Base-by-base conservation (phyloP, 2,329 filamentous ascomycete genomes). In the Ophiostoma sp. region DNA sequence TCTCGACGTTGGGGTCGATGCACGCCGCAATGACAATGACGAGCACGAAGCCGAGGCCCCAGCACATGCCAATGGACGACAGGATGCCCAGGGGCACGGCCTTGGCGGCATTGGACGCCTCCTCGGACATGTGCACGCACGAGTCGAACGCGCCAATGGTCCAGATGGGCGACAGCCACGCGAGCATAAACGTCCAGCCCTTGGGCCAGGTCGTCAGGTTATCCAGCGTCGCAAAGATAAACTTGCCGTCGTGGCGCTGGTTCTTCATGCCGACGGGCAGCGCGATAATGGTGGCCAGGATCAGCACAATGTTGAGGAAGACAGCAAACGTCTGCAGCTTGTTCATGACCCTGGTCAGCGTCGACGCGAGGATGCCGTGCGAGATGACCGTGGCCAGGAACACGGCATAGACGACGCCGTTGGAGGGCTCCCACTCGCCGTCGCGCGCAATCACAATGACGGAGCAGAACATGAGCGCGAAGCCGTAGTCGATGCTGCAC, bases 81-180 rank as follows among this genome's bases (percentile, higher is more conserved):
- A 89, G 76, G 68, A 89, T 88, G 0, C 86, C 86, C 68, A 85
- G 81, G 0, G 86, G 87, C 20, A 75, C 75, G 4, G 75, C 74
- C 68, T 82, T 84, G 4, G 84, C 83, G 1, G 87, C 87, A 76
- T 89, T 87, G 62, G 83, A 78, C 0, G 86, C 86, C 75, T 89
- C 86, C 76, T 89, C 86, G 60, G 82, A 84, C 81, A 89, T 75
- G 71, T 75, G 74, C 31, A 74, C 84, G 69, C 85, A 87, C 1
- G 81, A 83, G 74, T 87, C 85, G 72, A 87, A 87, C 1, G 80
- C 82, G n/a, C 80, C 80, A 52, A 85, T 84, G 0, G 85, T 86
- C 87, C 87, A 89, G 72, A 89, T 88, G 0, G 87, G 87, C 39
- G 81, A 82, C 27, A 89, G 79, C 85, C 86, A 89, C 0, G 84